These are phyloP conservation scores for Colletotrichum lindemuthianum DNA, from an alignment of 2,329 filamentous ascomycete species.

Conservation along the genomic window DNA sequence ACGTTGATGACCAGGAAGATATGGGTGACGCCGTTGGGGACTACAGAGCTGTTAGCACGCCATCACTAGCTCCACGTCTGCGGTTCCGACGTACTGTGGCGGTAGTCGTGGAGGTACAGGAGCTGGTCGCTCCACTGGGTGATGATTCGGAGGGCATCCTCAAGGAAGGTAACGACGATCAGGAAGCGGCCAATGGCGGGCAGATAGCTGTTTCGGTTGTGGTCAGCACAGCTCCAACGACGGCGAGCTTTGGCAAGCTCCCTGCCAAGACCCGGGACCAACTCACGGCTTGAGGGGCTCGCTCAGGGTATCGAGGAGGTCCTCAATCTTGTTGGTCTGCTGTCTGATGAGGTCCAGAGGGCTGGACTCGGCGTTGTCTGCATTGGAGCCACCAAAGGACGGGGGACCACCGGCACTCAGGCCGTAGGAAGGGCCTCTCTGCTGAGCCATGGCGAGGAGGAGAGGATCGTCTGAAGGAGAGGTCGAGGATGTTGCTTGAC, in stretches of 20 bases:
- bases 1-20: constrained; percentile 93
- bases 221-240: constrained; percentile 39
- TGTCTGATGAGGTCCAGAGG: constrained; percentile 89
- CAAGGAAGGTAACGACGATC: constrained; percentile 97
- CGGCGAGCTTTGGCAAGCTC: constrained; percentile 18
- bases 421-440: constrained; percentile 37
- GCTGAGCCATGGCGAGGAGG: constrained; percentile 36
- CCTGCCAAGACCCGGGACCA: constrained; percentile 42
- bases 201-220: constrained; percentile 72
- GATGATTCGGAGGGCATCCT: constrained; percentile 94
- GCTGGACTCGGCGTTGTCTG: constrained; percentile 64
- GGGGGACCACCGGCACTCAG: constrained; percentile 35
- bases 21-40: constrained; percentile 89
- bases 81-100: constrained; percentile 77
- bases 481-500: constrained; percentile 12
- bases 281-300: constrained; percentile 95
- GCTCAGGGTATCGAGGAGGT: constrained; percentile 84
- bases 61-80: neutral
- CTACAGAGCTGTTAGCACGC: constrained; percentile 56
- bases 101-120: constrained; percentile 90
- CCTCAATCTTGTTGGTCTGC: constrained; percentile 99
- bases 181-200: constrained; percentile 96
- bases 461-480: constrained; percentile 4
- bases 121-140: constrained; percentile 98
- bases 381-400: constrained; percentile 34